Conservation (phyloP, 306 rosid species). For the Casuarina cunninghamiana region DNA sequence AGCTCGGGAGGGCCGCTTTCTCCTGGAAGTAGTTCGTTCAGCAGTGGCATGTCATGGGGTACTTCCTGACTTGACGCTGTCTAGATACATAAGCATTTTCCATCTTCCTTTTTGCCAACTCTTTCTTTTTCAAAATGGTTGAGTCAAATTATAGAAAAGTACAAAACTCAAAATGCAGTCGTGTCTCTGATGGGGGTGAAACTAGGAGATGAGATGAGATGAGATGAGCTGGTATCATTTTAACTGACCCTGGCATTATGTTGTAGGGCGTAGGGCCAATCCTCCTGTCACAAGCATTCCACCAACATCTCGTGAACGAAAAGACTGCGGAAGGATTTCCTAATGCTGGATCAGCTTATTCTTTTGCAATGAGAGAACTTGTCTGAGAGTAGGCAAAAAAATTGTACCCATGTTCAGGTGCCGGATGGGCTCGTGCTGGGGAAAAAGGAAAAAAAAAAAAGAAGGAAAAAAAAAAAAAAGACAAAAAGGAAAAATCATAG, state of each 20-base stretch:
- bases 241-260: conserved; percentile 35
- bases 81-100: conserved; percentile 17
- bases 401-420: conserved; percentile 47
- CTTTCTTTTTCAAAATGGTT: not conserved
- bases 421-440: conserved; percentile 34
- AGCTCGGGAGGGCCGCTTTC: conserved; percentile 70
- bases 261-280: conserved; percentile 79
- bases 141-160: not conserved
- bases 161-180: not conserved
- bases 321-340: conserved; percentile 84
- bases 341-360: conserved; percentile 41
- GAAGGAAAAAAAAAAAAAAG: too few relatives aligned
- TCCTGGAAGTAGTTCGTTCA: conserved; percentile 69
- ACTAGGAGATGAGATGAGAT: not conserved
- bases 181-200: conserved; percentile 17
- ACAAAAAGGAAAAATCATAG: conserved; percentile 24
- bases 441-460: too few relatives aligned
- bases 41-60: conserved; percentile 87
- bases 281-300: conserved; percentile 79
- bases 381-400: conserved; percentile 38
- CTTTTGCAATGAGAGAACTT: conserved; percentile 29
- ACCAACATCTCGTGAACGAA: conserved; percentile 77
- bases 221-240: conserved; percentile 14
- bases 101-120: conserved; percentile 16
- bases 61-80: conserved; percentile 35